Conservation (phyloP, 768 basidiomycete species). For the Candolleomyces efflorescens region DNA sequence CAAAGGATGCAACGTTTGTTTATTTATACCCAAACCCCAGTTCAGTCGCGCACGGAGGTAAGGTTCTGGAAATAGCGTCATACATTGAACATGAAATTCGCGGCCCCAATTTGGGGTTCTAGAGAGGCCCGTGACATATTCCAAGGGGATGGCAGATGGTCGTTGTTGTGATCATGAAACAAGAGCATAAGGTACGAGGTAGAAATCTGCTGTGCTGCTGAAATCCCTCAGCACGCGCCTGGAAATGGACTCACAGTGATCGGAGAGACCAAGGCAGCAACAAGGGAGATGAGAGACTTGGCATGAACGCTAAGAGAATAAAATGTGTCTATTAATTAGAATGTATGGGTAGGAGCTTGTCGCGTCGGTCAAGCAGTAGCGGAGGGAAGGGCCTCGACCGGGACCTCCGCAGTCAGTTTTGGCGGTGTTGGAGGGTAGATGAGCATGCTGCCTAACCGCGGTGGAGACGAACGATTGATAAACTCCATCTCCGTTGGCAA, state of each 20-base stretch:
- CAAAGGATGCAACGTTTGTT: not conserved
- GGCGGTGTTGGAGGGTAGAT: constrained; percentile 40
- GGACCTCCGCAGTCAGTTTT: constrained; percentile 12
- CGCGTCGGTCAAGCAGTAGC: not conserved
- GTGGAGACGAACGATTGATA: constrained; percentile 61
- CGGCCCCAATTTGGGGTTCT: too few species aligned
- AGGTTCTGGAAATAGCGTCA: not conserved
- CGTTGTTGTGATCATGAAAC: too few species aligned
- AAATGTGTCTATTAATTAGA: not conserved
- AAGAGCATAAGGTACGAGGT: too few species aligned
- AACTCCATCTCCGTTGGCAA: constrained; percentile 89
- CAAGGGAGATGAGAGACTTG: too few species aligned
- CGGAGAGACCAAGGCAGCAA: too few species aligned
- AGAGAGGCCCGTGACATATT: too few species aligned
- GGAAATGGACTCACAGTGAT: too few species aligned
- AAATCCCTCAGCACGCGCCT: too few species aligned
- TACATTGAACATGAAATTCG: not conserved
- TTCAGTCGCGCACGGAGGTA: not conserved
- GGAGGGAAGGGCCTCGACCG: constrained; percentile 5
- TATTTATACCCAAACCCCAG: constrained; percentile 5
- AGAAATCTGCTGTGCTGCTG: too few species aligned
- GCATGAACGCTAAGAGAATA: too few species aligned
- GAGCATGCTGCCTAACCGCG: constrained; percentile 69
- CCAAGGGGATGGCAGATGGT: too few species aligned
- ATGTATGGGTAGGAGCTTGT: constrained; percentile 2